Evolutionary conservation across 345 rosid genomes (phyloP), one percentile per base, ranked within the genome.

Genomic region (Eucalyptus shirleyi): DNA sequence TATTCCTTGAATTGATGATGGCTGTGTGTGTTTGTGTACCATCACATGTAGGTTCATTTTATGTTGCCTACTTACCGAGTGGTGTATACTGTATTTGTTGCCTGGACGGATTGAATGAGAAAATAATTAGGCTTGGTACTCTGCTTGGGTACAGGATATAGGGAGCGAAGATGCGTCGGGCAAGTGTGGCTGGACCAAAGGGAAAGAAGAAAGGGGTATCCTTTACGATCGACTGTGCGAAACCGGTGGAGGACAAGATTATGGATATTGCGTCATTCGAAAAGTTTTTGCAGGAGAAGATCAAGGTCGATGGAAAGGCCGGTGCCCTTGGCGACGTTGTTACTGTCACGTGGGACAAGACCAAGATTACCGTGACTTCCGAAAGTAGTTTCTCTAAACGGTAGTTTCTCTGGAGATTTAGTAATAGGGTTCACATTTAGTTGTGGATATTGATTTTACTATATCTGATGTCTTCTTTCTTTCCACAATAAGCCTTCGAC

Each of bases 231-330:
- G 98, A 95, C 91, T 96, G 96, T 92, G 87, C 93, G 4, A 96
- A 96, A 93, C 98, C 98, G 7, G 97, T 95, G 30, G 97, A 95
- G 90, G 97, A 95, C 77, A 95, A 94, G 92, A 95, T 96, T 85
- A 95, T 96, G 98, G 98, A 96, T 90, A 93, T 96, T 18, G 96
- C 96, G 32, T 95, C 98, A 2, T 93, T 96, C 7, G 97, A 96
- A 56, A 96, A 96, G 93, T 96, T 96, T 90, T 97, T 96, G 88
- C 98, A 95, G 91, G 97, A 96, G 90, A 91, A 96, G 45, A 96
- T 96, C 93, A 96, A 96, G 94, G 98, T 96, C 88, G 96, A 97
- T 19, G 99, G 98, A 89, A 96, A 96, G 89, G 94, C 98, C 1
- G 97, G 98, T 32, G 95, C 96, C 88, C 97, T 96, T 9, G 98